A percentile compares a stretch with the other conserved stretches of the same genome.
These are phyloP conservation scores for Didymella pomorum DNA, from an alignment of 2,329 filamentous ascomycete genomes.

Conservation along the genomic window DNA sequence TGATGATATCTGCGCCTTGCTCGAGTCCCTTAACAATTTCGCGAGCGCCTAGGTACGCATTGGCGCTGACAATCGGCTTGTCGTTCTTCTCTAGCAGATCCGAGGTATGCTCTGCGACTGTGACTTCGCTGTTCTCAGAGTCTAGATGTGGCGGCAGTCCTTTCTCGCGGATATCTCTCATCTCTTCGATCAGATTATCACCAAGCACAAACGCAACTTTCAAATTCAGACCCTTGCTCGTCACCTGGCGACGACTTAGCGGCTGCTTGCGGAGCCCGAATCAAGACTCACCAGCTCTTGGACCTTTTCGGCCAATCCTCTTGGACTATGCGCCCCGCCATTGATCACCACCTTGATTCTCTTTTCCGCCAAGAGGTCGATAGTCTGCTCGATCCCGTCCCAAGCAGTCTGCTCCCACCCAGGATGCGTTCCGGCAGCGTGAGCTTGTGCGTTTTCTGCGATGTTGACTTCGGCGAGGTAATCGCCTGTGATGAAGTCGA, in stretches of 20 bases:
- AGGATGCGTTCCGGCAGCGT: slow-evolving; percentile 52
- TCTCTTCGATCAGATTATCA: slow-evolving; percentile 54
- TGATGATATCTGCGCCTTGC: slow-evolving; percentile 47
- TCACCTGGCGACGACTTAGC: slow-evolving; percentile 35
- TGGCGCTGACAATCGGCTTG: slow-evolving; percentile 55
- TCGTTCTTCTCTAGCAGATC: slow-evolving; percentile 50
- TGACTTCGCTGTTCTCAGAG: slow-evolving; percentile 49
- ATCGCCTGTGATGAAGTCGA: slow-evolving; percentile 54
- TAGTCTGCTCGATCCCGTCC: slow-evolving; percentile 57
- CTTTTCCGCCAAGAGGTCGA: slow-evolving; percentile 58
- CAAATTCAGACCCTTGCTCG: slow-evolving; percentile 47
- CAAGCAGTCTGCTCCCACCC: slow-evolving; percentile 59
- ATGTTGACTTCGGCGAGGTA: slow-evolving; percentile 57
- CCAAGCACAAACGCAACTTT: slow-evolving; percentile 57
- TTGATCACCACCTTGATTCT: slow-evolving; percentile 65
- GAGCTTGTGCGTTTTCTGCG: slow-evolving; percentile 56
- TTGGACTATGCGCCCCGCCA: slow-evolving; percentile 64
- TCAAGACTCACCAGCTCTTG: slow-evolving; percentile 46
- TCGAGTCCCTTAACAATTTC: slow-evolving; percentile 44
- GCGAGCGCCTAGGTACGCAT: slow-evolving; percentile 62
- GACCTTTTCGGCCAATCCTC: slow-evolving; percentile 59
- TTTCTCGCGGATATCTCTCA: slow-evolving; percentile 43
- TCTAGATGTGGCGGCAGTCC: slow-evolving; percentile 55
- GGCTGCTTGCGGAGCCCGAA: neutral
- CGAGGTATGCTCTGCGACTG: slow-evolving; percentile 47